Evolutionary conservation across 2,329 filamentous ascomycete species (phyloP).

Genomic region (Pseudogymnoascus sp.): DNA sequence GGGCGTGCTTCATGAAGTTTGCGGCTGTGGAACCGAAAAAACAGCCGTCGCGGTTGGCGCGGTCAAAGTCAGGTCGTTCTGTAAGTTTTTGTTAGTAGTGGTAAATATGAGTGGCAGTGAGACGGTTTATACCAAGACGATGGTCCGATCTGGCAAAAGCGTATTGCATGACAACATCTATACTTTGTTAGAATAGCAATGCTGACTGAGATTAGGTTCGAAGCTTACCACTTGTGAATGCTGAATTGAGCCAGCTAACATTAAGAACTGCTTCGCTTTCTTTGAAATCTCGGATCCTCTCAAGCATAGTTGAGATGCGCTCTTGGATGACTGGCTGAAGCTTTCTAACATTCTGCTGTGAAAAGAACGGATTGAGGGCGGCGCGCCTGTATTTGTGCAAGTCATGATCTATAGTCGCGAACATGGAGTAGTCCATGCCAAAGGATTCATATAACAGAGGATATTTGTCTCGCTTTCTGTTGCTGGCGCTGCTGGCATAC

Average conservation of each 20-base stretch:
- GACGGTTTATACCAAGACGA: constrained; percentile 10
- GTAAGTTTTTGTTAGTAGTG: background rate
- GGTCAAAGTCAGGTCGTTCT: constrained; percentile 19
- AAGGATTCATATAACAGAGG: constrained; percentile 11
- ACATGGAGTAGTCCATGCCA: constrained; percentile 13
- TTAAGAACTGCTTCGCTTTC: constrained; percentile 13
- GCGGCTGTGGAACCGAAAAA: constrained; percentile 13
- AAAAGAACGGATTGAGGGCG: constrained; percentile 18
- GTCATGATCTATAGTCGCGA: constrained; percentile 17
- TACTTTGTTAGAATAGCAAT: background rate
- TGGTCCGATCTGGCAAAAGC: constrained; percentile 21
- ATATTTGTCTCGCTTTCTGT: constrained; percentile 12
- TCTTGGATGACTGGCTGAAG: constrained; percentile 18
- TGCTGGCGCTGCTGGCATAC: constrained; percentile 12
- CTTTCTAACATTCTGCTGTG: constrained; percentile 12
- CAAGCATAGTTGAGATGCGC: constrained; percentile 13
- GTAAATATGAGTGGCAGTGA: background rate
- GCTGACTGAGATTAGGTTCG: background rate
- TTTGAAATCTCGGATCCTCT: constrained; percentile 16
- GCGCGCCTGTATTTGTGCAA: constrained; percentile 16
- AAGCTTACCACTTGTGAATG: constrained; percentile 14
- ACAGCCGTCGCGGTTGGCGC: constrained; percentile 14
- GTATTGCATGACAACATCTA: constrained; percentile 27
- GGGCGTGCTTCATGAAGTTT: constrained; percentile 18
- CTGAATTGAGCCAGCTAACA: constrained; percentile 14